Percentiles rank a stretch among this genome's conserved stretches.
Evolutionary conservation across 2,329 filamentous ascomycete species (phyloP).

Genomic region (Penicillium sp.): DNA sequence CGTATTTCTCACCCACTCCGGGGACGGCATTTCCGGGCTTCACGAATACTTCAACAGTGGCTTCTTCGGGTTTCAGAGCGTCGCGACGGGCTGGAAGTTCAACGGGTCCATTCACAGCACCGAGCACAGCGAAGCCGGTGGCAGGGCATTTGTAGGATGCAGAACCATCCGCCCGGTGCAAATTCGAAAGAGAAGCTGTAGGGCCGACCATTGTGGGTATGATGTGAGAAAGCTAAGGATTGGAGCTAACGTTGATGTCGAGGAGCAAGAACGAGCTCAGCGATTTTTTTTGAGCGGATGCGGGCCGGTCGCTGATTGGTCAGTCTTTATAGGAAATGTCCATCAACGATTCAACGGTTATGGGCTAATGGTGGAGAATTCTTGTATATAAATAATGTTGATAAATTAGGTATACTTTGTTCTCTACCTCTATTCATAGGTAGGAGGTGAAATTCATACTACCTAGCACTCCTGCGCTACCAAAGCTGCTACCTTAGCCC

Average conservation of each 20-base stretch:
- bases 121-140: slow-evolving; percentile 74
- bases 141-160: slow-evolving; percentile 43
- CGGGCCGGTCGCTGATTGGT: slow-evolving; percentile 21
- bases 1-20: slow-evolving; percentile 79
- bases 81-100: slow-evolving; percentile 81
- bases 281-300: slow-evolving; percentile 13
- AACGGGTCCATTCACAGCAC: slow-evolving; percentile 87
- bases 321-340: neutral
- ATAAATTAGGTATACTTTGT: too few species aligned
- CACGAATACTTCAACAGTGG: slow-evolving; percentile 84
- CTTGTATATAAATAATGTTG: too few species aligned
- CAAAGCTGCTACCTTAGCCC: too few species aligned
- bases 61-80: slow-evolving; percentile 81
- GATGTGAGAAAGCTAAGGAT: neutral
- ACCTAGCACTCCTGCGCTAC: too few species aligned
- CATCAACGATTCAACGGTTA: neutral
- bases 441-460: too few species aligned
- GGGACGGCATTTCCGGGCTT: slow-evolving; percentile 82
- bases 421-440: too few species aligned
- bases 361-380: neutral
- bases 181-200: slow-evolving; percentile 33
- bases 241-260: neutral
- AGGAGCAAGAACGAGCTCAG: neutral
- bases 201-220: slow-evolving; percentile 35
- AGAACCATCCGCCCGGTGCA: slow-evolving; percentile 42